These are phyloP conservation scores for Bromus sterilis DNA, from an alignment of 176 grass and related monocot species.

Conservation along the genomic window DNA sequence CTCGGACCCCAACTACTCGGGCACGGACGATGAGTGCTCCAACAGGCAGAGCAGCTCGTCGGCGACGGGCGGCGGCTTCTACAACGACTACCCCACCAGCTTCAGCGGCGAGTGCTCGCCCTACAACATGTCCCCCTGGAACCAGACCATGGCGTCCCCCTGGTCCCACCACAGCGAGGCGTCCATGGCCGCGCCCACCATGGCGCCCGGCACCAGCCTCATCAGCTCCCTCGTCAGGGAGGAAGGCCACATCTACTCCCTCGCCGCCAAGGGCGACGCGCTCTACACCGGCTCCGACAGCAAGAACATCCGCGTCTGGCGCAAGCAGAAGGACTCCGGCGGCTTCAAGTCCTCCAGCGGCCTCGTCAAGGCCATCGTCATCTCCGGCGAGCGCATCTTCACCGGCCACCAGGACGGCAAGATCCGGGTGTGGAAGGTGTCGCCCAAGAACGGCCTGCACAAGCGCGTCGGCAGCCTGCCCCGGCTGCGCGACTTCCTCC, in stretches of 20 bases:
- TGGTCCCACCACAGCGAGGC: conserved; percentile 58
- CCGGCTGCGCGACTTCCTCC: conserved; percentile 76
- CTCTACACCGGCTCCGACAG: conserved; percentile 94
- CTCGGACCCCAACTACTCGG: conserved; percentile 44
- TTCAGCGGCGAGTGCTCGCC: conserved; percentile 88
- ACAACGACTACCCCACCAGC: conserved; percentile 65
- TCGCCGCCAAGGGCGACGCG: conserved; percentile 59
- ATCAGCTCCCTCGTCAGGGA: conserved; percentile 70
- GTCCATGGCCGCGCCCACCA: background rate
- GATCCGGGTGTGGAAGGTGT: conserved; percentile 85
- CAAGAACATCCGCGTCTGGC: conserved; percentile 98
- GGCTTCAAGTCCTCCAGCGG: conserved; percentile 95
- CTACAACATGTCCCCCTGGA: conserved; percentile 96
- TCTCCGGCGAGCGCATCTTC: conserved; percentile 84
- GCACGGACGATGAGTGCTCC: conserved; percentile 45
- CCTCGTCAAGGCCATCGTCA: conserved; percentile 91
- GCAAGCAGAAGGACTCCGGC: conserved; percentile 86
- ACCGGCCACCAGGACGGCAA: conserved; percentile 98
- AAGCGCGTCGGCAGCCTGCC: conserved; percentile 87
- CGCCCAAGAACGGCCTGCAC: conserved; percentile 70
- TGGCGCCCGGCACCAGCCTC: conserved; percentile 31
- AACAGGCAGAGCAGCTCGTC: conserved; percentile 82
- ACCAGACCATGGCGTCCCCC: conserved; percentile 68
- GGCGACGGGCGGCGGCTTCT: conserved; percentile 32
- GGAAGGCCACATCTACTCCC: conserved; percentile 91